Conservation (phyloP, 352 stramenopile species). For the Phytophthora pini region DNA sequence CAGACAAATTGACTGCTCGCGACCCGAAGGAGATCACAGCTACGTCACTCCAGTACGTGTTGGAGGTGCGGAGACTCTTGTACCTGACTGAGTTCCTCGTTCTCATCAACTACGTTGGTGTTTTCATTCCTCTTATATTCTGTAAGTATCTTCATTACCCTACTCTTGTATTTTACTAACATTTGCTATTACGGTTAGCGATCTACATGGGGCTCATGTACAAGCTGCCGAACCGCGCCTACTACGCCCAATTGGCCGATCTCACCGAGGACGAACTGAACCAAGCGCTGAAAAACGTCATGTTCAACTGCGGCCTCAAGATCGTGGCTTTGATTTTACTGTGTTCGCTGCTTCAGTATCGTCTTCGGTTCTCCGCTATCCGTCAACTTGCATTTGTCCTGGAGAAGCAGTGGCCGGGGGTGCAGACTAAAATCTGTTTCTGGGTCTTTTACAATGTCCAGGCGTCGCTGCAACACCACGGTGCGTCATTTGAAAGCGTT, state of each 20-base stretch:
- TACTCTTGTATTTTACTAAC: neutral
- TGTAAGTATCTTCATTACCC: slow-evolving; percentile 18
- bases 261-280: slow-evolving; percentile 19
- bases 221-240: slow-evolving; percentile 26
- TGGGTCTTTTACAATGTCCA: slow-evolving; percentile 47
- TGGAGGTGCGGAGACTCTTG: slow-evolving; percentile 26
- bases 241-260: slow-evolving; percentile 30
- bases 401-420: slow-evolving; percentile 26
- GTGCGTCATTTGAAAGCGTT: slow-evolving; percentile 10
- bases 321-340: slow-evolving; percentile 19
- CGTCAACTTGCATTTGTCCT: slow-evolving; percentile 51
- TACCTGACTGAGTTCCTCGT: slow-evolving; percentile 41
- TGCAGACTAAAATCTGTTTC: slow-evolving; percentile 43
- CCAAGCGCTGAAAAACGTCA: slow-evolving; percentile 19
- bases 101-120: slow-evolving; percentile 41
- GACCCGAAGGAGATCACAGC: slow-evolving; percentile 1
- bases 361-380: slow-evolving; percentile 24
- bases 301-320: slow-evolving; percentile 32
- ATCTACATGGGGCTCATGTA: slow-evolving; percentile 34
- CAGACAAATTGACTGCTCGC: neutral
- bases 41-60: slow-evolving; percentile 10
- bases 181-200: slow-evolving; percentile 1
- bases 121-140: slow-evolving; percentile 41
- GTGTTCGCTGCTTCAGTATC: slow-evolving; percentile 4
- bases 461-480: slow-evolving; percentile 32